Conservation (phyloP, 2,329 filamentous ascomycete species). For the Stylonectria norvegica region DNA sequence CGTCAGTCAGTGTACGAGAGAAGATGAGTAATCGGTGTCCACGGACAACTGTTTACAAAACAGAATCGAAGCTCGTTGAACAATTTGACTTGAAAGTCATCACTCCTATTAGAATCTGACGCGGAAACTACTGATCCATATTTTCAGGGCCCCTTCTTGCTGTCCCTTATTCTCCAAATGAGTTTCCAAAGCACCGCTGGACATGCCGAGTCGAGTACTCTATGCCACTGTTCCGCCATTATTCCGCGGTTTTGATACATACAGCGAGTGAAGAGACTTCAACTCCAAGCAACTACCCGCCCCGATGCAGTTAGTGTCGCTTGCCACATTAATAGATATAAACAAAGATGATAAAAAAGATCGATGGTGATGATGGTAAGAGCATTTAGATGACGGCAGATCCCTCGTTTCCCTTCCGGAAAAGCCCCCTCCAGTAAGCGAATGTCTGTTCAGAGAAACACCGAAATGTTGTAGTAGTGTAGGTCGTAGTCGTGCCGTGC, state of each 20-base stretch:
- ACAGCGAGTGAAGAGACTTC: slow-evolving; percentile 25
- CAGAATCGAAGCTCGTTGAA: no score
- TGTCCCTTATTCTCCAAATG: no score
- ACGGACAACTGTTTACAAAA: no score
- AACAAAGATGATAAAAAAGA: slow-evolving; percentile 13
- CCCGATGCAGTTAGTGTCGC: slow-evolving; percentile 17
- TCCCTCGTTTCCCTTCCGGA: slow-evolving; percentile 3
- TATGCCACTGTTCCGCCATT: no score
- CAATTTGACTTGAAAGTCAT: slow-evolving; percentile 20
- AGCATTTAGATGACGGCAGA: slow-evolving; percentile 8
- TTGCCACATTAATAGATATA: slow-evolving; percentile 18
- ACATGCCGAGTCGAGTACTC: slow-evolving; percentile 8
- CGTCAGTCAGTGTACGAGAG: no score
- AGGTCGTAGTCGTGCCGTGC: no score
- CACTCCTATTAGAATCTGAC: slow-evolving; percentile 26
- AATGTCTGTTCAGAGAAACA: slow-evolving; percentile 9
- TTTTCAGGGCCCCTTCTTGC: no score
- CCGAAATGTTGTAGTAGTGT: no score
- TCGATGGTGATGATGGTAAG: slow-evolving; percentile 4
- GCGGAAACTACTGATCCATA: slow-evolving; percentile 11
- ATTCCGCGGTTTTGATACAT: slow-evolving; percentile 28
- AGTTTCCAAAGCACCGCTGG: no score
- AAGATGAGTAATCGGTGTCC: no score
- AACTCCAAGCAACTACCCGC: slow-evolving; percentile 13
- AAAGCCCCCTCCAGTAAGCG: slow-evolving; percentile 6